phyloP scores from a whole-genome alignment of 2,329 filamentous ascomycete species.

The Trichoderma brevicompactum region DNA sequence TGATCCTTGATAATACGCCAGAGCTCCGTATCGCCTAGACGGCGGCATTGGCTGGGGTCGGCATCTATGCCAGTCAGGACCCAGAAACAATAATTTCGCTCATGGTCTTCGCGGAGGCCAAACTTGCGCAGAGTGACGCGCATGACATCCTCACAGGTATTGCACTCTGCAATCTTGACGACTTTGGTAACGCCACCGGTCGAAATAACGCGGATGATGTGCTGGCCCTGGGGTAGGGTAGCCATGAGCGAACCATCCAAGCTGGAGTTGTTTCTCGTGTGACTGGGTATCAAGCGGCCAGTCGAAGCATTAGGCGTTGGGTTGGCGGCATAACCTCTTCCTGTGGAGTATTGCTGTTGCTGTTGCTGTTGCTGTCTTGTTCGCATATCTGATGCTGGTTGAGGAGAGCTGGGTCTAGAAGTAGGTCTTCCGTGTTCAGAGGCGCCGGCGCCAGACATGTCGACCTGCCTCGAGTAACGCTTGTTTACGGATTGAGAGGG shows the following conservation, averaged over 20 bases:
- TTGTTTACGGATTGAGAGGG: conserved; percentile 52
- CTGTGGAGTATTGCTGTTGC: conserved; percentile 52
- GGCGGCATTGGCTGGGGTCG: conserved; percentile 77
- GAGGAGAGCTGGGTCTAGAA: conserved; percentile 49
- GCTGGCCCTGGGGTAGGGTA: conserved; percentile 80
- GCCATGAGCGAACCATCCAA: conserved; percentile 86
- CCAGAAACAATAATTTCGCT: conserved; percentile 97
- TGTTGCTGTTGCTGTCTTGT: conserved; percentile 50
- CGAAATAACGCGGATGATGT: conserved; percentile 90
- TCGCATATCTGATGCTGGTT: conserved; percentile 21
- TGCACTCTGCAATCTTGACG: conserved; percentile 89
- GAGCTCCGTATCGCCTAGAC: conserved; percentile 83
- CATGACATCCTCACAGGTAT: conserved; percentile 90
- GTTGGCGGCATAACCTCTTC: conserved; percentile 54
- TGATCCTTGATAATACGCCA: conserved; percentile 89
- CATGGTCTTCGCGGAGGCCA: conserved; percentile 83
- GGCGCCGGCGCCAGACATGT: conserved; percentile 45
- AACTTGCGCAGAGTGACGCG: conserved; percentile 87
- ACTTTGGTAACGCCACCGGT: conserved; percentile 91
- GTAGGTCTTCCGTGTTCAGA: conserved; percentile 40
- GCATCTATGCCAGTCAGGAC: conserved; percentile 84
- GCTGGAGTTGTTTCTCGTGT: conserved; percentile 81
- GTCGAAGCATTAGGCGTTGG: conserved; percentile 69
- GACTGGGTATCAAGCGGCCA: conserved; percentile 65
- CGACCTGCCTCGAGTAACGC: conserved; percentile 67